Percentiles rank a stretch among this genome's conserved stretches.
Conservation (phyloP, 2,329 filamentous ascomycete species). For the Penicillium sp. region DNA sequence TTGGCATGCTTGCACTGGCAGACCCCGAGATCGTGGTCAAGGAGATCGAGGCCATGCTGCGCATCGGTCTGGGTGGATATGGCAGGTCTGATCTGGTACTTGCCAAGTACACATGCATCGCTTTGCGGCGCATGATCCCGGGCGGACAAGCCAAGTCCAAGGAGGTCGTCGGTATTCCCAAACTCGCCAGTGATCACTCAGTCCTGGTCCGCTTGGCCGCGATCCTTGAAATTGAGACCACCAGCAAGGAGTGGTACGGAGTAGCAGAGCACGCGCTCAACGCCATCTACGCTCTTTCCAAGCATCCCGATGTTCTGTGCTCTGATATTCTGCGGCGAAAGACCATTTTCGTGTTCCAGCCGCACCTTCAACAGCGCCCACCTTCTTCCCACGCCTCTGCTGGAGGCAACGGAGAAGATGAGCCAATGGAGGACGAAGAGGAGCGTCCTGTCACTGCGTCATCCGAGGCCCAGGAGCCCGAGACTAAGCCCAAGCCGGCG, state of each 20-base stretch:
- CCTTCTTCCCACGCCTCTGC: constrained; percentile 29
- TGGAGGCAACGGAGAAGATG: constrained; percentile 31
- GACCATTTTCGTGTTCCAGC: constrained; percentile 77
- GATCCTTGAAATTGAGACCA: constrained; percentile 80
- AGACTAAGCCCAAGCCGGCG: constrained; percentile 62
- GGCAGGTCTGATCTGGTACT: constrained; percentile 83
- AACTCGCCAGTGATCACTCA: constrained; percentile 88
- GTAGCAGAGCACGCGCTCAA: constrained; percentile 95
- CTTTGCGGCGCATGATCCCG: constrained; percentile 86
- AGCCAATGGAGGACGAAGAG: constrained; percentile 25
- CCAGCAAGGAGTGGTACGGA: constrained; percentile 93
- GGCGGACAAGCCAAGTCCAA: constrained; percentile 79
- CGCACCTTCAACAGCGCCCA: constrained; percentile 30
- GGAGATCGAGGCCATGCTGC: constrained; percentile 92
- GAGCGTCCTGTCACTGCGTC: constrained; percentile 38
- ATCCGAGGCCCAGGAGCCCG: constrained; percentile 36
- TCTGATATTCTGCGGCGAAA: constrained; percentile 87
- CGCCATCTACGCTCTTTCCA: constrained; percentile 90
- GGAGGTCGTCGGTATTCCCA: constrained; percentile 60
- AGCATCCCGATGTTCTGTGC: constrained; percentile 90
- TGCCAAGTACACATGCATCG: constrained; percentile 94
- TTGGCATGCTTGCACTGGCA: constrained; percentile 94
- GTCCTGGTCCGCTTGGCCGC: constrained; percentile 78
- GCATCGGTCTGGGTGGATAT: constrained; percentile 79
- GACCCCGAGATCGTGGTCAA: constrained; percentile 90